These are phyloP conservation scores for Auriscalpium microsporum DNA, from an alignment of 768 basidiomycete genomes.

Conservation along the genomic window DNA sequence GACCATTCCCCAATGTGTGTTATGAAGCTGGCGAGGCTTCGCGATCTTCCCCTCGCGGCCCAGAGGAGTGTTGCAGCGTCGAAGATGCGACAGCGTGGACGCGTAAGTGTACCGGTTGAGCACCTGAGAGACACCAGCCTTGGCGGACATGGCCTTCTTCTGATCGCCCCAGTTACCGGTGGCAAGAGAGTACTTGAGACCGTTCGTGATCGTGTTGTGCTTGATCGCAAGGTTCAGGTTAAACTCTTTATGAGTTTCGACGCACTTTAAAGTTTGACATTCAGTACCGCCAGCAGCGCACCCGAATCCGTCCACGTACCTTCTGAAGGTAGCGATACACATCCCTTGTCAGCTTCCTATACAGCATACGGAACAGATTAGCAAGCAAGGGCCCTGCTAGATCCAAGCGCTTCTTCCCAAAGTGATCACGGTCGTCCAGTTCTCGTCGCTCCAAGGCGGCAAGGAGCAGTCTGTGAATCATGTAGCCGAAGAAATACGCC, in stretches of 20 bases:
- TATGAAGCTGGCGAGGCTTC: conserved; percentile 97
- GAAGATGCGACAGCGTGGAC: conserved; percentile 94
- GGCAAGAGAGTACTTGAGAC: conserved; percentile 93
- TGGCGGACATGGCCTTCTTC: conserved; percentile 96
- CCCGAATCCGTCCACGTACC: conserved; percentile 35
- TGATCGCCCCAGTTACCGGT: conserved; percentile 99
- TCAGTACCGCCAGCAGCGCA: conserved; percentile 1
- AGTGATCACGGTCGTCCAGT: conserved; percentile 98
- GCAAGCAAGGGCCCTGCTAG: conserved; percentile 92
- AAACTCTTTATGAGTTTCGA: conserved; percentile 94
- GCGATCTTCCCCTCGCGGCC: conserved; percentile 99
- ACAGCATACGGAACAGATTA: conserved; percentile 96
- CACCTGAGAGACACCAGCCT: conserved; percentile 98
- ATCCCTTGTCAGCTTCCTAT: conserved; percentile 93
- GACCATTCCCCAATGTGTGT: conserved; percentile 99
- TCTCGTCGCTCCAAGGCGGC: conserved; percentile 93
- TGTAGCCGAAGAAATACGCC: conserved; percentile 99
- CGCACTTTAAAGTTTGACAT: conserved; percentile 52
- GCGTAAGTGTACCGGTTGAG: conserved; percentile 98
- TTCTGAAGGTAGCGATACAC: conserved; percentile 96
- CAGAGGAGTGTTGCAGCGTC: conserved; percentile 95
- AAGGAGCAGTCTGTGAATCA: conserved; percentile 92
- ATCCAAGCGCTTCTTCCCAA: conserved; percentile 96
- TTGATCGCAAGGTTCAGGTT: conserved; percentile 87
- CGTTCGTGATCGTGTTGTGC: conserved; percentile 95